A percentile compares a stretch with the other conserved stretches of the same genome.
Evolutionary conservation across 2,329 filamentous ascomycete species (phyloP).

Genomic region (Sarocladium strictum): DNA sequence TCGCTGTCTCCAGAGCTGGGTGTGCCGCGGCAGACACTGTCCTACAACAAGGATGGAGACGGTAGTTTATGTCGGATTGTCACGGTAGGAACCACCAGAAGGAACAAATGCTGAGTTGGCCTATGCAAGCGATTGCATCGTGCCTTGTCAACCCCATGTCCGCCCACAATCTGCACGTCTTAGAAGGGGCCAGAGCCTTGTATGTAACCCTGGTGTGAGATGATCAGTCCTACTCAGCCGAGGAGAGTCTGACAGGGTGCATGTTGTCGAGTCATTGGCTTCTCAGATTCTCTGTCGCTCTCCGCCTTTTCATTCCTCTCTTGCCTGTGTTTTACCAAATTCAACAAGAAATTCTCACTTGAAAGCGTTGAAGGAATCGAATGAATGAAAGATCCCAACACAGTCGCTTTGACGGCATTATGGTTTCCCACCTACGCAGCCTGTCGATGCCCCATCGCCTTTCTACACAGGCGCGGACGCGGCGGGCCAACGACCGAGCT

Average conservation of each 20-base stretch:
- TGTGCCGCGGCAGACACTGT: neutral
- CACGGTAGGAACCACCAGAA: neutral
- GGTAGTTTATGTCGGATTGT: neutral
- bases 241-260: neutral
- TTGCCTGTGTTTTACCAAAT: neutral
- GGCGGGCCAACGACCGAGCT: conserved; percentile 25
- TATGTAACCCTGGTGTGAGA: neutral
- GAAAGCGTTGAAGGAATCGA: too few relatives aligned
- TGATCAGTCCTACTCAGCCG: neutral
- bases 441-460: conserved; percentile 12
- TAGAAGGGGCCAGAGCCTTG: neutral
- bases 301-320: neutral
- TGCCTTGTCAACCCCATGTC: neutral
- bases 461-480: conserved; percentile 18
- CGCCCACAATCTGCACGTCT: neutral
- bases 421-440: conserved; percentile 7
- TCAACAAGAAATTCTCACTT: neutral
- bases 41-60: neutral
- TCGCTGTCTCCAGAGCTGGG: too few relatives aligned
- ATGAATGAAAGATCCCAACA: neutral
- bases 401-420: neutral
- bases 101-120: neutral
- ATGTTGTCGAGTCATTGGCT: neutral
- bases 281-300: neutral
- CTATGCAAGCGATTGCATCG: neutral